phyloP scores from a whole-genome alignment of 192 early-diverging fungal species.

The Phlyctochytrium planicorne region DNA sequence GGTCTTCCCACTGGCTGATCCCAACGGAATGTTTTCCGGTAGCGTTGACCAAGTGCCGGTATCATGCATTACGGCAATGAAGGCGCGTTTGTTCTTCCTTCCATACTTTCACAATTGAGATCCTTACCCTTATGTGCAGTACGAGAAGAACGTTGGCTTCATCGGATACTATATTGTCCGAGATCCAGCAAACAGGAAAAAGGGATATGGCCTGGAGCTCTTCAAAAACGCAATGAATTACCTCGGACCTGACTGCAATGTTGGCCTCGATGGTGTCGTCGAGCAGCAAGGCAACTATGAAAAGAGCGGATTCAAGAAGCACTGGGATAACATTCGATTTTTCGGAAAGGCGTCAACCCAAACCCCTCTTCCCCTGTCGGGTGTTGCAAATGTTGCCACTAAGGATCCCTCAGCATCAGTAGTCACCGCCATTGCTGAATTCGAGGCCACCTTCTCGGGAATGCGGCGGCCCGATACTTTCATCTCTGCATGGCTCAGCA shows the following conservation, averaged over 20 bases:
- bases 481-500: background rate
- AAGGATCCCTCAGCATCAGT: background rate
- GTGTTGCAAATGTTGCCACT: background rate
- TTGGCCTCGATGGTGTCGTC: conserved; percentile 4
- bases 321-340: conserved; percentile 8
- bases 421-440: background rate
- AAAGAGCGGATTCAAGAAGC: background rate
- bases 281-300: conserved; percentile 9
- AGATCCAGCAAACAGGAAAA: background rate
- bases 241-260: background rate
- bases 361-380: background rate
- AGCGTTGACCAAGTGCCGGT: background rate
- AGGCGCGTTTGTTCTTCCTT: background rate
- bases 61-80: conserved; percentile 2
- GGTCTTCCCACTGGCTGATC: conserved; percentile 1
- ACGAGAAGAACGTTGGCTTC: conserved; percentile 1
- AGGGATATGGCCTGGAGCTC: background rate
- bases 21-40: background rate
- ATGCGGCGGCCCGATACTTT: background rate
- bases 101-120: background rate
- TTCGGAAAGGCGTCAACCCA: background rate
- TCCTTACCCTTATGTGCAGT: background rate
- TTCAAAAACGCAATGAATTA: conserved; percentile 1
- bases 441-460: background rate
- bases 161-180: background rate